Base-by-base conservation (phyloP, 352 stramenopile genomes). In the Pythium grandisporangium region DNA sequence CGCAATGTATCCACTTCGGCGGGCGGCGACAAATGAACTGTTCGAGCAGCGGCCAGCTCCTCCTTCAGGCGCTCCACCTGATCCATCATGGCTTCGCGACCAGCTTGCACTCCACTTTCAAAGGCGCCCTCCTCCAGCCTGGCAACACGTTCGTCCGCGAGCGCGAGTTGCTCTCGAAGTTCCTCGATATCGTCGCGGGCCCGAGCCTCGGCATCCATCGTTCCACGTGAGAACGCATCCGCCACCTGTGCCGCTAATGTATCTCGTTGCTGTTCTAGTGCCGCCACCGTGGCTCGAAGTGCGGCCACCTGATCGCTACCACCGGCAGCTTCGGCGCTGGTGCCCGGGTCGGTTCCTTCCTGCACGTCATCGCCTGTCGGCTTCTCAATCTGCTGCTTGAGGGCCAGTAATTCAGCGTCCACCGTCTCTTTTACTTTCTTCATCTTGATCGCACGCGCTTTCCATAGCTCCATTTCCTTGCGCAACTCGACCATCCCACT, bases 341-440 rank as follows among this genome's bases (percentile, higher is more conserved):
- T 30, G 22, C 8, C 16, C 26, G 26, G 30, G 46, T 27, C 51
- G 53, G 41, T n/a, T 37, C 37, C 13, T 60, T 55, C 36, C 29
- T 68, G n/a, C n/a, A n/a, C n/a, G n/a, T n/a, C n/a, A n/a, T n/a
- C n/a, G n/a, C n/a, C n/a, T n/a, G n/a, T n/a, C n/a, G n/a, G n/a
- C n/a, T n/a, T n/a, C n/a, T n/a, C n/a, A n/a, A n/a, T 65, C 8
- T 78, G 45, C 11, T 57, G 48, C 17, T 64, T 70, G 4, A 84
- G 56, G n/a, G n/a, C n/a, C n/a, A n/a, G n/a, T n/a, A n/a, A n/a
- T 22, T 87, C 76, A 0, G 53, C 41, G 37, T 90, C 72, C 12
- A 71, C 55, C 16, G 82, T 46, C 22, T 90, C 76, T 33, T 90
- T 90, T 0, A 82, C 35, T 43, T 90, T 90, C 37, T 90, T 90